These are phyloP conservation scores for Colletotrichum noveboracense DNA, from an alignment of 2,329 filamentous ascomycete species.

Conservation along the genomic window DNA sequence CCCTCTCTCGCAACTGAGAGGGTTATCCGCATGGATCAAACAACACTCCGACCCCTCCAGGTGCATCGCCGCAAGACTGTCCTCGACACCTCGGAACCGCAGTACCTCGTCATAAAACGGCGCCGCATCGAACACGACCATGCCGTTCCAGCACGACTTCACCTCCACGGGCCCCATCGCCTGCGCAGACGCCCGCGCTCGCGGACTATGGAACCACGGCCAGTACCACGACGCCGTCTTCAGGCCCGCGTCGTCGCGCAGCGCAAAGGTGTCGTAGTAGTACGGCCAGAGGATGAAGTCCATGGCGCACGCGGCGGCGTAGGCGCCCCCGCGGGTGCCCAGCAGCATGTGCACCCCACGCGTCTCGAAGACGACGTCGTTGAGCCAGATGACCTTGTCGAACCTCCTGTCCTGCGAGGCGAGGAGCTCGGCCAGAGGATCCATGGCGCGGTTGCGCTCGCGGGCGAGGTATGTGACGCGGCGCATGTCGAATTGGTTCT, in stretches of 20 bases:
- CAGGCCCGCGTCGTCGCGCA: slow-evolving; percentile 59
- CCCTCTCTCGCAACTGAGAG: slow-evolving; percentile 45
- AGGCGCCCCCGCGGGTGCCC: slow-evolving; percentile 57
- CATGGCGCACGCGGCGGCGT: slow-evolving; percentile 65
- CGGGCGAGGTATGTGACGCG: slow-evolving; percentile 72
- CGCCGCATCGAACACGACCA: slow-evolving; percentile 43
- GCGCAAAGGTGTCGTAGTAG: slow-evolving; percentile 45
- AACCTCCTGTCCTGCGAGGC: slow-evolving; percentile 40
- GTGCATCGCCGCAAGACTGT: slow-evolving; percentile 56
- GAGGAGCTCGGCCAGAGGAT: slow-evolving; percentile 58
- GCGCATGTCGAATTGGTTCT: slow-evolving; percentile 58
- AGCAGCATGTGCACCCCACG: slow-evolving; percentile 59
- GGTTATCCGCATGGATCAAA: slow-evolving; percentile 64
- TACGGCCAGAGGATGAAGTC: slow-evolving; percentile 59
- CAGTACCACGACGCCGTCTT: slow-evolving; percentile 58
- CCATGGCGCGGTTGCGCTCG: slow-evolving; percentile 67
- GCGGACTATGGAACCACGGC: slow-evolving; percentile 61
- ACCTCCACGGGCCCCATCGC: slow-evolving; percentile 60
- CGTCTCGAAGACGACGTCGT: slow-evolving; percentile 63
- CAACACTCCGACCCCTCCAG: slow-evolving; percentile 69
- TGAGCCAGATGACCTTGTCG: slow-evolving; percentile 64
- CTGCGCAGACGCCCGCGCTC: slow-evolving; percentile 48
- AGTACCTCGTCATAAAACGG: slow-evolving; percentile 49
- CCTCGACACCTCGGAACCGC: slow-evolving; percentile 66
- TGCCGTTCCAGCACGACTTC: slow-evolving; percentile 66